These are phyloP conservation scores for Myriosclerotinia scirpicola DNA, from an alignment of 2,329 filamentous ascomycete species.

Conservation along the genomic window DNA sequence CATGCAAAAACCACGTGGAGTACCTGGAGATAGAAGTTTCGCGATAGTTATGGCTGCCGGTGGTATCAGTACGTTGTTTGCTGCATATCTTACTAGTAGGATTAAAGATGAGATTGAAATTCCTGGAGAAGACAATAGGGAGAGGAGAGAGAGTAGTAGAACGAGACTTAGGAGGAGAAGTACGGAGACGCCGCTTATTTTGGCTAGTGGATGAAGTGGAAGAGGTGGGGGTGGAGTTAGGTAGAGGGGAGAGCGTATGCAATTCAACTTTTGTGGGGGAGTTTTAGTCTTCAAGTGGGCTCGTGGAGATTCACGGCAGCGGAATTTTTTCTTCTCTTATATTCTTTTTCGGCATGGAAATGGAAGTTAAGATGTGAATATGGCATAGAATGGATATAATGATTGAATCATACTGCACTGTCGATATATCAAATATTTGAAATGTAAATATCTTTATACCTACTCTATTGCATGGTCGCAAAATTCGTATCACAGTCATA, in stretches of 20 bases:
- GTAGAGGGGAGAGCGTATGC: neutral
- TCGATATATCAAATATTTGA: slow-evolving; percentile 6
- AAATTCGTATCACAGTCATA: no score
- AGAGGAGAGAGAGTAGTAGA: neutral
- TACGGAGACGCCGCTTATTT: slow-evolving; percentile 13
- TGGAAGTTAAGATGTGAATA: neutral
- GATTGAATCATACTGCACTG: neutral
- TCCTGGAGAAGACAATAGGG: slow-evolving; percentile 21
- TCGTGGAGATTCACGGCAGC: neutral
- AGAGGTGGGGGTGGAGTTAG: neutral
- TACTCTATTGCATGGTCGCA: neutral
- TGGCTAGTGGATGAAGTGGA: slow-evolving; percentile 2
- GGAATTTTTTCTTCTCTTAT: neutral
- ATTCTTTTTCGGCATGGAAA: no score
- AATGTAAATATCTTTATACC: slow-evolving; percentile 5
- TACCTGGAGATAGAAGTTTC: slow-evolving; percentile 82
- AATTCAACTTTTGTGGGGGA: neutral
- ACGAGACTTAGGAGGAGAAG: slow-evolving; percentile 1
- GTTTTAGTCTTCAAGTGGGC: neutral
- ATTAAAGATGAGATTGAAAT: slow-evolving; percentile 40
- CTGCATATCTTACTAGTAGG: slow-evolving; percentile 60
- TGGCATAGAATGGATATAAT: neutral
- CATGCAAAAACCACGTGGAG: slow-evolving; percentile 83
- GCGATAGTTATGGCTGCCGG: slow-evolving; percentile 84
- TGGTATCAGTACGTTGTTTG: slow-evolving; percentile 73